Base-by-base conservation (phyloP, 768 basidiomycete species). In the Kwoniella mangroviensis region DNA sequence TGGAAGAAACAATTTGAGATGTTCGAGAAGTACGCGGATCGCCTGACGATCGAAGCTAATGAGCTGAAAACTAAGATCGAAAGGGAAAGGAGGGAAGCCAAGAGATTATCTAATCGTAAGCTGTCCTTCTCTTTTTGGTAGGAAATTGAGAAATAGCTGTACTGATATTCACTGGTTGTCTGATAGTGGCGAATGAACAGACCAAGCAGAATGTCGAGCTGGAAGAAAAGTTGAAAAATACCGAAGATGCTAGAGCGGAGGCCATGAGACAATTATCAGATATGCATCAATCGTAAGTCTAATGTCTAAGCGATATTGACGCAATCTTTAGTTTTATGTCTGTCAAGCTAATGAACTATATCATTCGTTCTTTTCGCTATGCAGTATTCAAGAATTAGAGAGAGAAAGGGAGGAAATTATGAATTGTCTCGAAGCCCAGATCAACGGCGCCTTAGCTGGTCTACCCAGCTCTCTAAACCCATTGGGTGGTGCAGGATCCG, bases 1-100 rank as follows among this genome's bases (percentile, higher is more conserved):
- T 96, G 94, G 93, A 86, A 93, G 68, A 91, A 94, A 84, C 95
- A 94, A 80, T 96, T 96, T 75, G 91, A 94, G 61, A 91, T 91
- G 15, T 96, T 97, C 74, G 94, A 97, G 82, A 90, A 91, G 82
- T 94, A 95, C 79, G 94, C 94, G 9, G 94, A 95, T 85, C 91
- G 91, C 78, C 87, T 97, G 0, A 72, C 75, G 6, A 51, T 59
- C 17, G 94, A 97, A 83, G 93, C 94, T 45, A 88, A 88, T 41
- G 92, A 96, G 68, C 85, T 97, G 73, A 87, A 93, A 73, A 83
- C 88, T 34, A 94, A 93, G 85, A 94, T 96, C 81, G 92, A 92
- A 82, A 91, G 90, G 84, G 94, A 96, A 83, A 92, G 93, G 81
- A 86, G 89, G 69, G 94, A 96, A 84, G 92, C 92, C 34, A 92